phyloP scores from a whole-genome alignment of 164 flowering plant species.

The Kalanchoe fedtschenkoi region DNA sequence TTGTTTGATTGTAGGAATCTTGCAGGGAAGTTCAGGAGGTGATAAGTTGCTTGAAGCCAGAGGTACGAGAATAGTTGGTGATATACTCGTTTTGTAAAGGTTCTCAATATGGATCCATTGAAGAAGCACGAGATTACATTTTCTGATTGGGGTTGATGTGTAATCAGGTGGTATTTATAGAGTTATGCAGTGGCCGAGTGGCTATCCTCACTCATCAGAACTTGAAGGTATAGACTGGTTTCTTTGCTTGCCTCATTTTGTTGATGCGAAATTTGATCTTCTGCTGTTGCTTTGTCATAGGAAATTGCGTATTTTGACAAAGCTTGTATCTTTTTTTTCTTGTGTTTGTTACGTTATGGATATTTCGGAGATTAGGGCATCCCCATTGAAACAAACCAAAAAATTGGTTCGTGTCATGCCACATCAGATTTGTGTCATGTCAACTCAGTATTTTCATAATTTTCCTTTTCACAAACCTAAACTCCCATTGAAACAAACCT shows the following conservation, averaged over 20 bases:
- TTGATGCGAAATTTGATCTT: neutral
- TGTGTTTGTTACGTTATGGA: too few species aligned
- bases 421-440: too few species aligned
- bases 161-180: conserved; percentile 6
- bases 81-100: conserved; percentile 27
- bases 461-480: too few species aligned
- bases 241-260: neutral
- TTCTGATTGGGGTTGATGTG: neutral
- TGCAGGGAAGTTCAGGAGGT: conserved; percentile 84
- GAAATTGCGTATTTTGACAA: neutral
- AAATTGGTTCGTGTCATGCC: too few species aligned
- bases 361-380: too few species aligned
- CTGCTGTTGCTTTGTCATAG: neutral
- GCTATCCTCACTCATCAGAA: conserved; percentile 5
- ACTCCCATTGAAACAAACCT: too few species aligned
- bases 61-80: conserved; percentile 53
- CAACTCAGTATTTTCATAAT: neutral
- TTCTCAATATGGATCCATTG: neutral
- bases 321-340: neutral
- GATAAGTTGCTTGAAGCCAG: conserved; percentile 66
- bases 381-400: too few species aligned
- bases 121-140: neutral
- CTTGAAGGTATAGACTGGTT: neutral
- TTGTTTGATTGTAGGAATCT: conserved; percentile 55
- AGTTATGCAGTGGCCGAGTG: conserved; percentile 6